phyloP scores from a whole-genome alignment of 208 protist genomes.

The Wallacemonas rigidus region DNA sequence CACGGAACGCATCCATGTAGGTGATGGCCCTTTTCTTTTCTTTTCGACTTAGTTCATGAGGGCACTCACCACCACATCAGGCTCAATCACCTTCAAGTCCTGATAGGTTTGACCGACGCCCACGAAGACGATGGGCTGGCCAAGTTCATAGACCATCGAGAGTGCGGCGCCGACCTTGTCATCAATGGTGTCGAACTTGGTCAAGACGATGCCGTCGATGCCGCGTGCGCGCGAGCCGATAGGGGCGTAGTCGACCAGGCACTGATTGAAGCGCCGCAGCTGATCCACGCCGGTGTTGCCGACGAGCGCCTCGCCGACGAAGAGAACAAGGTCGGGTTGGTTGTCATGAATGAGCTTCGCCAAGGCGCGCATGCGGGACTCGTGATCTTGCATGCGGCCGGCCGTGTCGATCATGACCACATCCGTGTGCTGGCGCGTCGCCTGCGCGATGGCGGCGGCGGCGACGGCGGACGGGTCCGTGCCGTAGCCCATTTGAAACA shows the following conservation, averaged over 20 bases:
- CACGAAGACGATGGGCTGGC: slow-evolving; percentile 99
- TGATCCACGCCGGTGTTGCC: slow-evolving; percentile 99
- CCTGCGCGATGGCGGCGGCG: slow-evolving; percentile 91
- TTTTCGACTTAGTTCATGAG: slow-evolving; percentile 83
- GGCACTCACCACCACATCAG: slow-evolving; percentile 94
- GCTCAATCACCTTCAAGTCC: slow-evolving; percentile 96
- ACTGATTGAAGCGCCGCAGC: slow-evolving; percentile 97
- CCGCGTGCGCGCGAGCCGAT: slow-evolving; percentile 73
- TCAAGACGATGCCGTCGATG: slow-evolving; percentile 99
- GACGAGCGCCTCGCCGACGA: slow-evolving; percentile 99
- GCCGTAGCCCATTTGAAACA: slow-evolving; percentile 98
- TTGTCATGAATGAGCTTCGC: slow-evolving; percentile 98
- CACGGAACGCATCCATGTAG: background rate
- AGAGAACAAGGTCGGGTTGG: slow-evolving; percentile 97
- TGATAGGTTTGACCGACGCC: slow-evolving; percentile 98
- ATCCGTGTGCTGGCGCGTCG: slow-evolving; percentile 84
- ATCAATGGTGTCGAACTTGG: slow-evolving; percentile 99
- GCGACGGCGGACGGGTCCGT: slow-evolving; percentile 96
- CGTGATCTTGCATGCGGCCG: slow-evolving; percentile 99
- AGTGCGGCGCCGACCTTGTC: slow-evolving; percentile 99
- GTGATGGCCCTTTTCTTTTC: too few relatives aligned
- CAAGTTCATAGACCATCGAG: slow-evolving; percentile 99
- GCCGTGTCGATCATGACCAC: slow-evolving; percentile 99
- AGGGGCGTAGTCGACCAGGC: slow-evolving; percentile 92
- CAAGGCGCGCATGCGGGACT: slow-evolving; percentile 98